Conservation (phyloP, 805 yeast genomes). For the Hanseniaspora singularis region DNA sequence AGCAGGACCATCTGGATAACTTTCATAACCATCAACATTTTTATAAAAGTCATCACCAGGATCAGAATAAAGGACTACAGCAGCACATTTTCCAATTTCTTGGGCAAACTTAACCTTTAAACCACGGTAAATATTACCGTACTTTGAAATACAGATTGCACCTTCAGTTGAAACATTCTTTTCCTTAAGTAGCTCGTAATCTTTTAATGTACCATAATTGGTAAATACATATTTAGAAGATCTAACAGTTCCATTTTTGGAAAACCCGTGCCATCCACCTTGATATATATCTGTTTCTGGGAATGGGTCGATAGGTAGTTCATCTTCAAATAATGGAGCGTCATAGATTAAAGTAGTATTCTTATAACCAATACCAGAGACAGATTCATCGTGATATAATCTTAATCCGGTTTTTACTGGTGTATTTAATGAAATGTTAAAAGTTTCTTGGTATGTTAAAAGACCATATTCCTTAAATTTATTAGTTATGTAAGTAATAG, state of each 20-base stretch:
- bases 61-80: conserved; percentile 56
- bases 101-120: conserved; percentile 67
- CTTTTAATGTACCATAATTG: conserved; percentile 54
- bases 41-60: conserved; percentile 52
- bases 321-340: conserved; percentile 45
- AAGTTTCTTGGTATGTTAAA: conserved; percentile 40
- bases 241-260: conserved; percentile 56
- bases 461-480: conserved; percentile 53
- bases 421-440: conserved; percentile 50
- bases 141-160: conserved; percentile 54
- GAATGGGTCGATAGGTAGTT: conserved; percentile 39
- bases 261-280: conserved; percentile 68
- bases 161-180: conserved; percentile 42
- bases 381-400: conserved; percentile 25
- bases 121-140: conserved; percentile 59
- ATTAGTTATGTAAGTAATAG: conserved; percentile 38
- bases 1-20: conserved; percentile 69
- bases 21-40: conserved; percentile 43
- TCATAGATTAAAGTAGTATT: conserved; percentile 31
- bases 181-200: conserved; percentile 38
- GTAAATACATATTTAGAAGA: conserved; percentile 55
- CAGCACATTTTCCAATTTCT: conserved; percentile 49
- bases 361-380: conserved; percentile 7
- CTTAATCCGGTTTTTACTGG: conserved; percentile 46
- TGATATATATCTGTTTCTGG: conserved; percentile 36